Conservation (phyloP, 2,329 filamentous ascomycete species). For the Podosphaera aphanis region DNA sequence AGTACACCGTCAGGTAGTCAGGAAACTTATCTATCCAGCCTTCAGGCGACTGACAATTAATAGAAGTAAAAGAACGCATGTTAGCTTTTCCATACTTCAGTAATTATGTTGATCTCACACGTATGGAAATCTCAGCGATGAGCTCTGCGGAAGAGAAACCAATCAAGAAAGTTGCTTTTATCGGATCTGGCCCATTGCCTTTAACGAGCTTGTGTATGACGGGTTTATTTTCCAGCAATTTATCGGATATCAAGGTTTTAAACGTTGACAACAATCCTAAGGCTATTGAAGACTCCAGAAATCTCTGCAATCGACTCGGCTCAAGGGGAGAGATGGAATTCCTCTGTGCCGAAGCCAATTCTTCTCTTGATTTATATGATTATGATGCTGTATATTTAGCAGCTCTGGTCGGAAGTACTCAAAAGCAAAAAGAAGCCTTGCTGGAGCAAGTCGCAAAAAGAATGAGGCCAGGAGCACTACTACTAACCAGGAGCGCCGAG, state of each 20-base stretch:
- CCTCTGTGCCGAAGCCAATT: slow-evolving; percentile 16
- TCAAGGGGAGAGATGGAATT: slow-evolving; percentile 17
- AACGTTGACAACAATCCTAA: slow-evolving; percentile 21
- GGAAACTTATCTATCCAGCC: neutral
- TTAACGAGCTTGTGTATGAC: slow-evolving; percentile 23
- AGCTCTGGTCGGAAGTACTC: slow-evolving; percentile 23
- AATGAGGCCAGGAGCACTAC: slow-evolving; percentile 21
- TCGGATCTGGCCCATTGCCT: slow-evolving; percentile 27
- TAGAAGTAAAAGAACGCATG: slow-evolving; percentile 11
- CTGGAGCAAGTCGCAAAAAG: slow-evolving; percentile 17
- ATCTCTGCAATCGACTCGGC: slow-evolving; percentile 17
- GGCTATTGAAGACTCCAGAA: slow-evolving; percentile 17
- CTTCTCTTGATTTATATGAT: slow-evolving; percentile 10
- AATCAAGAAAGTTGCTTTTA: slow-evolving; percentile 21
- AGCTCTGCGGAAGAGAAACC: slow-evolving; percentile 15
- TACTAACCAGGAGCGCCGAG: slow-evolving; percentile 24
- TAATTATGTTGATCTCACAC: slow-evolving; percentile 25
- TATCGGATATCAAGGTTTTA: slow-evolving; percentile 9
- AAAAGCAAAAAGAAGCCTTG: slow-evolving; percentile 20
- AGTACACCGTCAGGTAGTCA: neutral
- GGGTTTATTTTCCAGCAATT: neutral
- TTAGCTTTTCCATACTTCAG: slow-evolving; percentile 23
- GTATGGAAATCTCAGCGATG: slow-evolving; percentile 22
- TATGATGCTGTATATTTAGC: slow-evolving; percentile 27
- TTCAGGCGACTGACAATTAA: slow-evolving; percentile 2